These are phyloP conservation scores for Mediolabrus comicus DNA, from an alignment of 108 stramenopile species.

Conservation along the genomic window DNA sequence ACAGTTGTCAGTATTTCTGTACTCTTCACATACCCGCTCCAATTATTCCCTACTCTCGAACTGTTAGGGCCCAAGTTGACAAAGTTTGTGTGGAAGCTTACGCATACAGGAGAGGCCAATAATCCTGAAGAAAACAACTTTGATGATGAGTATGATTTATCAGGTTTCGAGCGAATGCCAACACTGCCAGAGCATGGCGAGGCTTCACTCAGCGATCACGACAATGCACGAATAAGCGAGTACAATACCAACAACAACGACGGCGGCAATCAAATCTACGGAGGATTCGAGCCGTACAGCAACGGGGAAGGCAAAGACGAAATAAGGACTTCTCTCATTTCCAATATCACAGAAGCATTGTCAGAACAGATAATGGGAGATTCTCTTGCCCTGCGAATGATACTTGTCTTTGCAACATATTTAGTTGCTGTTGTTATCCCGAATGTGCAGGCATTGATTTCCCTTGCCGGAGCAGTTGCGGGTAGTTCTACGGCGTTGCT, in stretches of 20 bases:
- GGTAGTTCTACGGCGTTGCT: conserved; percentile 65
- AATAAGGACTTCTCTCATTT: conserved; percentile 22
- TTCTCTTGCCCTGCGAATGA: conserved; percentile 43
- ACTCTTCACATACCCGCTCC: conserved; percentile 66
- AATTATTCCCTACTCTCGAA: conserved; percentile 67
- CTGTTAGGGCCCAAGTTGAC: conserved; percentile 40
- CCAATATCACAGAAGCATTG: conserved; percentile 27
- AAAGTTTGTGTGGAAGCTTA: background rate
- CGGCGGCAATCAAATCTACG: background rate
- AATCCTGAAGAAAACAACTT: background rate
- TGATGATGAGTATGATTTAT: conserved; percentile 44
- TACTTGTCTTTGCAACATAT: conserved; percentile 60
- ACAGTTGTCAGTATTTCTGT: conserved; percentile 54
- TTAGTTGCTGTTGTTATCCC: conserved; percentile 58
- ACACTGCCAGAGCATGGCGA: conserved; percentile 53
- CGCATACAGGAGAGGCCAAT: background rate
- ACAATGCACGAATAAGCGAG: conserved; percentile 1
- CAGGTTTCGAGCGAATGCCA: conserved; percentile 55
- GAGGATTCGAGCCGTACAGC: background rate
- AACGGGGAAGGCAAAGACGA: background rate
- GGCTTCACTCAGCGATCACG: conserved; percentile 16
- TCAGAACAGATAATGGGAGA: conserved; percentile 41
- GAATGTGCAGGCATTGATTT: conserved; percentile 67
- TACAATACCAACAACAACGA: background rate
- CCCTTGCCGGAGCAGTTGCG: conserved; percentile 66